Percentiles rank a stretch among this genome's conserved stretches.
Evolutionary conservation across 495 filamentous ascomycete species (phyloP).

Genomic region (Achaetomiella virescens): DNA sequence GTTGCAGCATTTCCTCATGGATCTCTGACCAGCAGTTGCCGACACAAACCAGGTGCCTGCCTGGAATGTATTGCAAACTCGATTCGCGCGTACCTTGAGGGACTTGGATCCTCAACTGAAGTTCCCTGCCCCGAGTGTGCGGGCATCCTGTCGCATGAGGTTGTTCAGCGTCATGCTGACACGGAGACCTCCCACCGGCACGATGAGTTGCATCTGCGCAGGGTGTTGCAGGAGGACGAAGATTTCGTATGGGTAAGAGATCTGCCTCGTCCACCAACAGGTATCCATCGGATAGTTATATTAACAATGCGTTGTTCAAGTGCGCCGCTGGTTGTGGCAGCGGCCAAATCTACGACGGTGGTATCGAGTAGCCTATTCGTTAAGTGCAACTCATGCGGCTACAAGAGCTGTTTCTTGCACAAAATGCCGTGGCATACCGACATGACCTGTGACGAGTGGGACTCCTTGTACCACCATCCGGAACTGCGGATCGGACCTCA

Average conservation of each 20-base stretch:
- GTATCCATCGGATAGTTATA: neutral
- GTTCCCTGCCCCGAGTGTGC: constrained; percentile 8
- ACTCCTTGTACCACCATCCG: constrained; percentile 3
- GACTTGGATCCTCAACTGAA: neutral
- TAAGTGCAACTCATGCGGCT: constrained; percentile 28
- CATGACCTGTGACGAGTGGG: constrained; percentile 35
- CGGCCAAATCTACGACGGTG: constrained; percentile 34
- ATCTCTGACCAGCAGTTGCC: neutral
- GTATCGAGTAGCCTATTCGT: constrained; percentile 32
- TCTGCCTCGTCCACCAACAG: too few species aligned
- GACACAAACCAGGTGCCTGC: neutral
- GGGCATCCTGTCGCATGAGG: neutral
- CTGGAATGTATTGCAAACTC: constrained; percentile 1
- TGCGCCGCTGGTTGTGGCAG: constrained; percentile 19
- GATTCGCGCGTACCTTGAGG: neutral
- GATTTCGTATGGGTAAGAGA: constrained; percentile 11
- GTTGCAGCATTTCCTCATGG: neutral
- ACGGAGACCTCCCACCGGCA: neutral
- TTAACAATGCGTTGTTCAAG: neutral
- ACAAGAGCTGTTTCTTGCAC: constrained; percentile 34
- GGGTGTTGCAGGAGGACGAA: constrained; percentile 1
- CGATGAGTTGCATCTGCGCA: neutral
- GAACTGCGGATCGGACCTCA: neutral
- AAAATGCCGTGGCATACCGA: constrained; percentile 34
- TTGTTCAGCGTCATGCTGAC: constrained; percentile 1